Base-by-base conservation (phyloP, 257 asterid species). In the Nicotiana benthamiana region DNA sequence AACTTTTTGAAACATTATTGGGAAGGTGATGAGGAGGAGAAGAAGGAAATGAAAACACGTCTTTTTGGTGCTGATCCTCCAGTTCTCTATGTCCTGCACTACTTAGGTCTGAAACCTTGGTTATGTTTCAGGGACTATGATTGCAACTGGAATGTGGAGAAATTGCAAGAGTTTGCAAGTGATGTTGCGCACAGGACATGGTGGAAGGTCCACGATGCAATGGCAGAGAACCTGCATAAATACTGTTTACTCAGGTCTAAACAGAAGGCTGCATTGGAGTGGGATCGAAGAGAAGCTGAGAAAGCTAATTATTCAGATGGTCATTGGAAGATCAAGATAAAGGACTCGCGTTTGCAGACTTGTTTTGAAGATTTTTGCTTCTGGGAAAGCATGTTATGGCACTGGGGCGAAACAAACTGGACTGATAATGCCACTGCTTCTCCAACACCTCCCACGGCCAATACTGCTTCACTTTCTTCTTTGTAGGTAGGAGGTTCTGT, bases 341-440 rank as follows among this genome's bases (percentile, higher is more conserved):
- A 85, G 70, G 97, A 94, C 53, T 83, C 87, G 5, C 83, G 98
- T 8, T 80, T 93, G 65, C 87, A 78, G 32, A 89, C 81, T 53
- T 92, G 98, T 83, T 92, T 88, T 9, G 98, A 94, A 82, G 89
- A 91, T 0, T 91, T 94, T 72, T 94, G 98, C 86, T 92, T 86
- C 84, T 92, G 97, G 98, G 97, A 94, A 80, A 94, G 98, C 80
- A 92, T 94, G 97, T 75, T 94, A 75, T 89, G 96, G 98, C 97
- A 94, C 36, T 94, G 98, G 98, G 98, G 98, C 5, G 93, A 94
- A 13, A 90, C 79, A 53, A 92, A 94, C 75, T 90, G 95, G 97
- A 92, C 98, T 6, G 97, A 90, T 32, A 92, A 91, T 51, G 87
- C 91, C 0, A 92, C 93, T 24, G 74, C 86, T 18, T 61, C 85